Evolutionary conservation across 257 asterid species (phyloP).

Genomic region (Plantago major): DNA sequence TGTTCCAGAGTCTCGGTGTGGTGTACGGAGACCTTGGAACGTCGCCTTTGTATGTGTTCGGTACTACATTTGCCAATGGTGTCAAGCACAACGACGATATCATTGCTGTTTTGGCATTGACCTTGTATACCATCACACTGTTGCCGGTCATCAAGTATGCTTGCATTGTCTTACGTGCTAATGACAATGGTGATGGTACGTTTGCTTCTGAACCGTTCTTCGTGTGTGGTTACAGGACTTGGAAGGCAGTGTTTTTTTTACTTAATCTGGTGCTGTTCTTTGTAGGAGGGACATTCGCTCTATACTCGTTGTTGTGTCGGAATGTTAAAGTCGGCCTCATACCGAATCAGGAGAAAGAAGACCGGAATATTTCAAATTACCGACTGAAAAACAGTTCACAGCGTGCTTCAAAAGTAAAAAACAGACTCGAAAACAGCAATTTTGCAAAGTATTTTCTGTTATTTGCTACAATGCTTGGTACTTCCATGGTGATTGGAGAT

Average conservation of each 20-base stretch:
- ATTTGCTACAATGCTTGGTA: conserved; percentile 60
- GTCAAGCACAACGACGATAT: conserved; percentile 49
- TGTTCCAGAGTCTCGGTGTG: conserved; percentile 60
- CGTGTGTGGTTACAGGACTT: too few species aligned
- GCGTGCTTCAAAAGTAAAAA: conserved; percentile 40
- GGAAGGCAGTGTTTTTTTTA: too few species aligned
- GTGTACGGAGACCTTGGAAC: conserved; percentile 69
- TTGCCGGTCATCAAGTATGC: conserved; percentile 52
- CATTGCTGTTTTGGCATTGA: conserved; percentile 45
- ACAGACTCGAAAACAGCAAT: conserved; percentile 37
- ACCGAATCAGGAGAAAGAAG: conserved; percentile 54
- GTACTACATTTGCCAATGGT: conserved; percentile 37
- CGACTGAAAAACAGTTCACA: conserved; percentile 24
- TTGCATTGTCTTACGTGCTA: conserved; percentile 49
- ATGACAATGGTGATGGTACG: conserved; percentile 62
- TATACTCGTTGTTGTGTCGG: conserved; percentile 62
- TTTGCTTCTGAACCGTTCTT: not conserved
- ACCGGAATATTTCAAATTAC: conserved; percentile 43
- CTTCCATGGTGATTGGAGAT: conserved; percentile 88
- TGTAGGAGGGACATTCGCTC: conserved; percentile 74
- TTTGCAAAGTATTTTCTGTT: conserved; percentile 31
- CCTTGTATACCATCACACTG: conserved; percentile 46
- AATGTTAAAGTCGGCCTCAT: conserved; percentile 48
- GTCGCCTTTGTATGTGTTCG: conserved; percentile 51
- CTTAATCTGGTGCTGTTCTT: not conserved